Percentiles rank a stretch among this genome's conserved stretches.
These are phyloP conservation scores for Globisporangium abappressorium DNA, from an alignment of 352 stramenopile species.

Conservation along the genomic window DNA sequence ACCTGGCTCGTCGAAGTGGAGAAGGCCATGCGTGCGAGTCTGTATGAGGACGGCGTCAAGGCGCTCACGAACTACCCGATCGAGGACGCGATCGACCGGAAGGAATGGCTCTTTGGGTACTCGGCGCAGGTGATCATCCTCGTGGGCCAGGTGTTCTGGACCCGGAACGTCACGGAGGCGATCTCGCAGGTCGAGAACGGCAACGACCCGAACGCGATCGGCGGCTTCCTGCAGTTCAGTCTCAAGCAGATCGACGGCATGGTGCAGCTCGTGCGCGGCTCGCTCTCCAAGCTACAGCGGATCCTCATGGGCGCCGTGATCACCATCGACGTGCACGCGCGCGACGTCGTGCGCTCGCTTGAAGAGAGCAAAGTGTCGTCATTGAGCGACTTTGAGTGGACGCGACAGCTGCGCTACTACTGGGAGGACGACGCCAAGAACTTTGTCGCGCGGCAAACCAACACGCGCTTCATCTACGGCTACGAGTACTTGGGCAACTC, in stretches of 20 bases:
- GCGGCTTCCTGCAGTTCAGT: slow-evolving; percentile 85
- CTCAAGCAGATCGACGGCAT: slow-evolving; percentile 92
- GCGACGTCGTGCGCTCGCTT: slow-evolving; percentile 85
- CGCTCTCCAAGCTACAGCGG: slow-evolving; percentile 83
- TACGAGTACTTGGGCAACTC: slow-evolving; percentile 88
- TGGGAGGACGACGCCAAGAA: slow-evolving; percentile 87
- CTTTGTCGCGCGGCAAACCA: slow-evolving; percentile 80
- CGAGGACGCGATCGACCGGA: slow-evolving; percentile 85
- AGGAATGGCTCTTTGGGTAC: slow-evolving; percentile 89
- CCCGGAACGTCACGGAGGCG: slow-evolving; percentile 79
- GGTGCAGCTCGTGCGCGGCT: slow-evolving; percentile 86
- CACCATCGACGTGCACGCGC: slow-evolving; percentile 91
- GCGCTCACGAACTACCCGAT: slow-evolving; percentile 85
- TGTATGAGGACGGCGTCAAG: slow-evolving; percentile 86
- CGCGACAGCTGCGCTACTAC: slow-evolving; percentile 87
- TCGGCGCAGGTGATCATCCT: slow-evolving; percentile 87
- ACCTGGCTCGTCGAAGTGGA: slow-evolving; percentile 86
- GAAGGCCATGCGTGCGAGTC: slow-evolving; percentile 80
- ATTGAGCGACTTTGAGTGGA: slow-evolving; percentile 91
- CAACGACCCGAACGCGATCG: slow-evolving; percentile 66
- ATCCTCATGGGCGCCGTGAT: slow-evolving; percentile 90
- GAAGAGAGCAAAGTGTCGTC: slow-evolving; percentile 75
- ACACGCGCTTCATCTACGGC: slow-evolving; percentile 82
- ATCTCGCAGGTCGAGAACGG: slow-evolving; percentile 74
- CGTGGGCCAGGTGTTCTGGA: slow-evolving; percentile 92